Evolutionary conservation across 202 grass and related monocot species (phyloP).

Genomic region (Zizania palustris): DNA sequence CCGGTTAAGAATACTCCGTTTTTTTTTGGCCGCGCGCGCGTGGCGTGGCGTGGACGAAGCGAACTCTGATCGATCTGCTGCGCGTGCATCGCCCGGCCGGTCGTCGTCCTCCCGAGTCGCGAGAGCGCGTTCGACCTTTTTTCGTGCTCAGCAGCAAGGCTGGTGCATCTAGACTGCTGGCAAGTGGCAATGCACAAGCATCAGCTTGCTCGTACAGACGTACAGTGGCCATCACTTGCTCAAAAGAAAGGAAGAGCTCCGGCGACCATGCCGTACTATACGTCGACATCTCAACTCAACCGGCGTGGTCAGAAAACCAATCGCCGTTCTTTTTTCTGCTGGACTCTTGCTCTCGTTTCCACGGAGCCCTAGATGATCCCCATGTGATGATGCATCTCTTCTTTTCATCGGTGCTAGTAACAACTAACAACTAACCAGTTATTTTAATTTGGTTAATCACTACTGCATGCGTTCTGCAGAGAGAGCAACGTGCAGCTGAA

Average conservation of each 20-base stretch:
- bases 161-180: background rate
- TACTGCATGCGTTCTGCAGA: background rate
- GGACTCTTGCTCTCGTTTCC: background rate
- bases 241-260: background rate
- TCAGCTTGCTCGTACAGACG: background rate
- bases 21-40: no score
- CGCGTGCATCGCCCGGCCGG: no score
- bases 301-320: slow-evolving; percentile 44
- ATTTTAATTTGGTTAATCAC: background rate
- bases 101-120: no score
- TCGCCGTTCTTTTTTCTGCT: slow-evolving; percentile 20
- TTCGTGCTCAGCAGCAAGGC: background rate
- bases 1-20: no score
- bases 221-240: background rate
- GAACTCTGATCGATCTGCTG: no score
- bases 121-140: background rate
- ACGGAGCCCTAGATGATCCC: slow-evolving; percentile 42
- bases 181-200: background rate
- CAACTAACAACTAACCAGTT: no score
- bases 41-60: no score
- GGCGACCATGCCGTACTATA: background rate
- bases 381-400: slow-evolving; percentile 45
- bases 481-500: background rate
- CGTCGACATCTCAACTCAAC: slow-evolving; percentile 5
- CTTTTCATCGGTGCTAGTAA: slow-evolving; percentile 15